Evolutionary conservation across 23 red algal genomes (phyloP), one percentile per base, ranked within the genome.

Genomic region (Agarophyton chilense): DNA sequence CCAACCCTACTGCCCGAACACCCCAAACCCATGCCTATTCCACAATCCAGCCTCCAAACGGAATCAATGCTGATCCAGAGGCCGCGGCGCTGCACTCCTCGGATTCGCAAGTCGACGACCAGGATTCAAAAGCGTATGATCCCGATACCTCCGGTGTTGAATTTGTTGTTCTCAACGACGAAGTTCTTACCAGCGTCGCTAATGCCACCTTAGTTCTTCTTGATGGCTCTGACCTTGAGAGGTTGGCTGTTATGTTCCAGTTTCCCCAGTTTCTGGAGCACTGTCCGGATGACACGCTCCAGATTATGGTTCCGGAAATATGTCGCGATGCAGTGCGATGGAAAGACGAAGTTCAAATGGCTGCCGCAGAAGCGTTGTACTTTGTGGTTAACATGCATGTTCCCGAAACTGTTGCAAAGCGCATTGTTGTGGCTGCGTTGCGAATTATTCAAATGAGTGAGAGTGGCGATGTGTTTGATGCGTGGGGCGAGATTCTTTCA

Each of bases 241-340:
- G 93, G 29, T 55, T 95, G 21, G 93, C 93, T 51, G 93, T 95
- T 49, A 78, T 95, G 32, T 95, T 86, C 86, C 93, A 95, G 78
- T 95, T 95, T 38, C 93, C 93, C 7, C 93, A 95, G 93, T 95
- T 95, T 86, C 74, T 95, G 28, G 93, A 95, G 53, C 93, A 95
- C 47, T 95, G 93, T 58, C 93, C 93, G 13, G 78, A 82, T 32
- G 93, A 95, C 26, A 95, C 93, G 32, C 74, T 95, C 26, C 42
- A 35, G 42, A 88, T 91, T 38, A 95, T 95, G 93, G 88, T 95
- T 29, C 93, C 93, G 9, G 85, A 91, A 56, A 95, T 95, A 34
- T 95, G 85, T 39, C 78, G 85, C 77, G 79, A 90, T 66, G 93
- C 84, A 8, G 77, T 92, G 41, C 71, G 76, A 21, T 95, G 93